phyloP scores from a whole-genome alignment of 345 rosid genomes.

The Corymbia maculata region DNA sequence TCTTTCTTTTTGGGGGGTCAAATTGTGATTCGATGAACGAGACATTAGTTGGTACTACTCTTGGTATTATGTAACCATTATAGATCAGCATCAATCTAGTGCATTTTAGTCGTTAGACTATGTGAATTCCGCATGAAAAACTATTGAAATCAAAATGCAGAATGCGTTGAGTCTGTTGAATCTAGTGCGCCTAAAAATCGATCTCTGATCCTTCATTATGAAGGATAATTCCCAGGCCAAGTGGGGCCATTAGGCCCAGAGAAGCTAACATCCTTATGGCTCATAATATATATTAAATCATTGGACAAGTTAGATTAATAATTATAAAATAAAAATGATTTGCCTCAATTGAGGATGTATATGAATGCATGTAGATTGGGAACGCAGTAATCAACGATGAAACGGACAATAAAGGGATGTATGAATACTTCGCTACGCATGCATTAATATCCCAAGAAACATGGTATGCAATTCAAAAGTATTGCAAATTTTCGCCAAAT shows the following conservation, averaged over 20 bases:
- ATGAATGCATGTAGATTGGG: slow-evolving; percentile 40
- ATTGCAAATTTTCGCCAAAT: slow-evolving; percentile 39
- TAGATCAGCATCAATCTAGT: background rate
- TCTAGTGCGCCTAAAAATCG: background rate
- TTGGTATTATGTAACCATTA: background rate
- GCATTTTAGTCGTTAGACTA: background rate
- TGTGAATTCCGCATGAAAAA: too few species aligned
- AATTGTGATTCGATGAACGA: background rate
- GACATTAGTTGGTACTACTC: background rate
- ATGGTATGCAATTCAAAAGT: slow-evolving; percentile 5
- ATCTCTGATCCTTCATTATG: background rate
- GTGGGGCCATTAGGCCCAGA: background rate
- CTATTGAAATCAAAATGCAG: too few species aligned
- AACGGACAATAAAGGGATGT: slow-evolving; percentile 61
- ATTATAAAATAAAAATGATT: too few species aligned
- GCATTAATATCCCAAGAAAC: slow-evolving; percentile 49
- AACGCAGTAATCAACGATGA: slow-evolving; percentile 71
- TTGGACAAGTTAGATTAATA: background rate
- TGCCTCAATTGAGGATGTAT: background rate
- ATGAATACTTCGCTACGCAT: background rate
- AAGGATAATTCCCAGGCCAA: background rate
- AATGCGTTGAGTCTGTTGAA: too few species aligned
- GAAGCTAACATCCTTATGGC: background rate
- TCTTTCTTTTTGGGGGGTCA: background rate
- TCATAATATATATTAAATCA: background rate